Conservation (phyloP, 352 stramenopile species). For the Globisporangium nunn region DNA sequence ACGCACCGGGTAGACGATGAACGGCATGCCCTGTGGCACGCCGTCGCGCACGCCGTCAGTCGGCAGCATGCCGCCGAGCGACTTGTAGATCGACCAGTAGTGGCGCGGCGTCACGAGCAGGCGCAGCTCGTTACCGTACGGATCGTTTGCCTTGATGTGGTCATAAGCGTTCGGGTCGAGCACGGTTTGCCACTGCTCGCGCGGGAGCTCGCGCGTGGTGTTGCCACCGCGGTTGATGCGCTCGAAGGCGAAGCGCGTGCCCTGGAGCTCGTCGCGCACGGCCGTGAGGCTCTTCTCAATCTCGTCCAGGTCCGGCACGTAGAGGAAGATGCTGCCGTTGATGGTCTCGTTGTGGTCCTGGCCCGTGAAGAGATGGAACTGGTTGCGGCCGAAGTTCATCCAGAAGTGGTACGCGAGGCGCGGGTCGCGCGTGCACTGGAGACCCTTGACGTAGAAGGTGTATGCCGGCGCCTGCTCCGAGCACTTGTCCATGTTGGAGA, state of each 20-base stretch:
- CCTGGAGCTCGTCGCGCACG: slow-evolving; percentile 40
- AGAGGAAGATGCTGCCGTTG: slow-evolving; percentile 49
- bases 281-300: slow-evolving; percentile 42
- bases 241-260: slow-evolving; percentile 41
- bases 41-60: slow-evolving; percentile 24
- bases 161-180: slow-evolving; percentile 43
- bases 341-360: slow-evolving; percentile 55
- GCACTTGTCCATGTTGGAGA: slow-evolving; percentile 53
- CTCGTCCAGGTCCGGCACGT: slow-evolving; percentile 47
- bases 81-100: slow-evolving; percentile 56
- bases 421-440: slow-evolving; percentile 58
- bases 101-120: slow-evolving; percentile 46
- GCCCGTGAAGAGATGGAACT: slow-evolving; percentile 67
- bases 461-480: slow-evolving; percentile 32
- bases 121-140: slow-evolving; percentile 51
- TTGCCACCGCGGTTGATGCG: slow-evolving; percentile 43
- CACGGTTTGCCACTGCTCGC: slow-evolving; percentile 44
- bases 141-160: slow-evolving; percentile 55
- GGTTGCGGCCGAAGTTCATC: slow-evolving; percentile 60
- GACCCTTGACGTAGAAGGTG: slow-evolving; percentile 59
- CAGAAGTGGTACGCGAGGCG: slow-evolving; percentile 63
- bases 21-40: slow-evolving; percentile 47
- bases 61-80: slow-evolving; percentile 41
- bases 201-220: slow-evolving; percentile 42
- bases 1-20: slow-evolving; percentile 49